These are phyloP conservation scores for Kodamaea kakaduensis DNA, from an alignment of 805 yeast species.

Conservation along the genomic window DNA sequence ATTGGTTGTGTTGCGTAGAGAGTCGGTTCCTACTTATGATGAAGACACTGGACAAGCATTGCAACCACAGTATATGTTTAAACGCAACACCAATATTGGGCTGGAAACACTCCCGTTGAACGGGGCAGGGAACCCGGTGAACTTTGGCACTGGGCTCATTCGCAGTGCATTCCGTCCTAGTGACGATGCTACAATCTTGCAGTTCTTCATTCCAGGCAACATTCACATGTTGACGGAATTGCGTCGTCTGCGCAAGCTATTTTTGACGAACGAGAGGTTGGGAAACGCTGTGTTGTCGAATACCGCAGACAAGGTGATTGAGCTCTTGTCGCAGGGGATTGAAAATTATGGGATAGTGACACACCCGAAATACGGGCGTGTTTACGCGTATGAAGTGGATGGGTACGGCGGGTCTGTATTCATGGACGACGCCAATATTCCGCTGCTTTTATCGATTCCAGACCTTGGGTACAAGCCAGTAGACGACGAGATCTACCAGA, in stretches of 20 bases:
- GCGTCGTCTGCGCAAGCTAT: constrained; percentile 7
- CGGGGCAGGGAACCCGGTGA: constrained; percentile 85
- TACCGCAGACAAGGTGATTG: constrained; percentile 28
- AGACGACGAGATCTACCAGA: constrained; percentile 61
- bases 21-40: constrained; percentile 58
- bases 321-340: constrained; percentile 50
- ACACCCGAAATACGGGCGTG: constrained; percentile 69
- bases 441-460: constrained; percentile 76
- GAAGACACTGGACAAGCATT: constrained; percentile 44
- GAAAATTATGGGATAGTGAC: constrained; percentile 59
- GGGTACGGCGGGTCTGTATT: constrained; percentile 70
- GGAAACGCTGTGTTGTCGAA: not conserved
- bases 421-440: constrained; percentile 92
- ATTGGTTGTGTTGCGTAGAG: constrained; percentile 52
- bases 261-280: constrained; percentile 4
- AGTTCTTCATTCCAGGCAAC: constrained; percentile 81
- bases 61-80: constrained; percentile 60
- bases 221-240: constrained; percentile 45
- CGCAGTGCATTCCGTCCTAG: constrained; percentile 85
- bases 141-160: constrained; percentile 62
- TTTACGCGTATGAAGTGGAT: constrained; percentile 85
- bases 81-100: constrained; percentile 69
- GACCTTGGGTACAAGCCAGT: constrained; percentile 61
- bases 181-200: constrained; percentile 80
- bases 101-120: constrained; percentile 75